These are phyloP conservation scores for Jatropha podagrica DNA, from an alignment of 441 rosid genomes.

Conservation along the genomic window DNA sequence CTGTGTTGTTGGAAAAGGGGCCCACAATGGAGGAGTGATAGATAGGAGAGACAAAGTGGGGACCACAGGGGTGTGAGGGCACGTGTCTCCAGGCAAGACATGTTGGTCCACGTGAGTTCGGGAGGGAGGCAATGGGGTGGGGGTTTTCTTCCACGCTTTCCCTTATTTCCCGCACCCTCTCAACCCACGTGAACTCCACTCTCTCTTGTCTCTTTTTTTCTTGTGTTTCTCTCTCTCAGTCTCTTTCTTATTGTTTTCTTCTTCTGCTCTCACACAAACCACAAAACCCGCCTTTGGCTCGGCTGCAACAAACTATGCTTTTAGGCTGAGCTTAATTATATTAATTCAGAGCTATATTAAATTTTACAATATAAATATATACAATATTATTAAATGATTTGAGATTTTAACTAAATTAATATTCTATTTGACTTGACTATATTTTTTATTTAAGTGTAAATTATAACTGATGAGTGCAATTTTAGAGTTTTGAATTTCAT, in stretches of 20 bases:
- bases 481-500: no score
- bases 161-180: slow-evolving; percentile 31
- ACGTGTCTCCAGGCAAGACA: slow-evolving; percentile 64
- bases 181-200: slow-evolving; percentile 53
- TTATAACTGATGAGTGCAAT: no score
- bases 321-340: no score
- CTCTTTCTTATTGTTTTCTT: not conserved
- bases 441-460: no score
- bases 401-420: no score
- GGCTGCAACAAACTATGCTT: no score
- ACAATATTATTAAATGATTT: no score
- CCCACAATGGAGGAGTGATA: not conserved
- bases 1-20: slow-evolving; percentile 29
- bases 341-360: no score
- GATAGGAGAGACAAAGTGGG: slow-evolving; percentile 3
- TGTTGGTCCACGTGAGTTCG: slow-evolving; percentile 72
- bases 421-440: no score
- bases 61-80: slow-evolving; percentile 27
- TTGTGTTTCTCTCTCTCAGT: not conserved
- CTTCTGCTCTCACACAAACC: not conserved
- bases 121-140: slow-evolving; percentile 2
- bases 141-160: slow-evolving; percentile 34
- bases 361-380: no score
- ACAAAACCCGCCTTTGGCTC: no score
- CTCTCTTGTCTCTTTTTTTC: slow-evolving; percentile 31